A percentile compares a stretch with the other conserved stretches of the same genome.
Evolutionary conservation across 2,329 filamentous ascomycete genomes (phyloP).

Genomic region (Apiospora pterosperma): DNA sequence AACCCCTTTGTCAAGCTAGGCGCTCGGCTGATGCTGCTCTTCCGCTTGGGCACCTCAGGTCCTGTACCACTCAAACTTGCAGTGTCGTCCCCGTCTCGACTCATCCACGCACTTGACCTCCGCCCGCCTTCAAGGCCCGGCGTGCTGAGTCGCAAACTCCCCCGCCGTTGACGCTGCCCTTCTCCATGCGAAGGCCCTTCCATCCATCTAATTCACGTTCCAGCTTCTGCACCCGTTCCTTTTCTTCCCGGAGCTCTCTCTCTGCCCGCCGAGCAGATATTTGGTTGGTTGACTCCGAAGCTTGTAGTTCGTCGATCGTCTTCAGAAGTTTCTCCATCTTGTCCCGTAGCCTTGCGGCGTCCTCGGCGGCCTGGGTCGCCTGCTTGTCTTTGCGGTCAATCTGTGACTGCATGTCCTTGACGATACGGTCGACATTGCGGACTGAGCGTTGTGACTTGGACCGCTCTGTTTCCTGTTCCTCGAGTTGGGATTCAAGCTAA

Average conservation of each 20-base stretch:
- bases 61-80: conserved; percentile 27
- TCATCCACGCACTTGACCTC: conserved; percentile 47
- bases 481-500: conserved; percentile 84
- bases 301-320: conserved; percentile 91
- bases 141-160: conserved; percentile 22
- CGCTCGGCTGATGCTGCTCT: conserved; percentile 60
- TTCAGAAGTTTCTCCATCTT: conserved; percentile 85
- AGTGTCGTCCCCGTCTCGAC: conserved; percentile 41
- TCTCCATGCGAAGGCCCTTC: conserved; percentile 73
- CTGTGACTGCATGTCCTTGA: conserved; percentile 89
- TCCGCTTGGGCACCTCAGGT: conserved; percentile 59
- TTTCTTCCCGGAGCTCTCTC: conserved; percentile 84
- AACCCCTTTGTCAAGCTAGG: conserved; percentile 78
- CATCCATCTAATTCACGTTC: conserved; percentile 84
- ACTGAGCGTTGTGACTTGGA: conserved; percentile 81
- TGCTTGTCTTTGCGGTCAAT: conserved; percentile 92
- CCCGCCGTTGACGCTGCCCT: conserved; percentile 30
- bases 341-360: conserved; percentile 80
- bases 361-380: conserved; percentile 75
- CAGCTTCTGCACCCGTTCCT: conserved; percentile 74
- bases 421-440: conserved; percentile 88
- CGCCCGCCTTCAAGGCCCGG: conserved; percentile 22
- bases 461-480: conserved; percentile 75
- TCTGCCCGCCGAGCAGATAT: conserved; percentile 81
- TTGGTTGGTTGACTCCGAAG: conserved; percentile 77